Conservation (phyloP, 371 early-diverging fungal genomes). For the Rhizopus delemar region DNA sequence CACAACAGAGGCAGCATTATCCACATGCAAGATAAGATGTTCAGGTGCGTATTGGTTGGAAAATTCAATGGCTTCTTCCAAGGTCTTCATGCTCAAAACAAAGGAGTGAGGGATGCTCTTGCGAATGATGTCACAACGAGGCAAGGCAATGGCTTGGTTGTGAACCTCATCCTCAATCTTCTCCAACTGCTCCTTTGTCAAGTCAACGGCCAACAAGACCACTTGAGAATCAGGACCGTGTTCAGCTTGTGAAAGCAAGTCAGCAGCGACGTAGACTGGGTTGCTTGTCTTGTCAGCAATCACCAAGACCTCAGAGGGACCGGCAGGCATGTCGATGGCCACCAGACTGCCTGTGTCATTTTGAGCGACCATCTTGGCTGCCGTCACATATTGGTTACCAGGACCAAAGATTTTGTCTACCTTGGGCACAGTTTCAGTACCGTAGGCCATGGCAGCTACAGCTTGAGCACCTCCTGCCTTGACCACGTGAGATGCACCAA, state of each 20-base stretch:
- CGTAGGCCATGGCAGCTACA: constrained; percentile 97
- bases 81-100: constrained; percentile 63
- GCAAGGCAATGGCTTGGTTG: constrained; percentile 79
- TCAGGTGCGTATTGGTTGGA: constrained; percentile 97
- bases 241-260: constrained; percentile 95
- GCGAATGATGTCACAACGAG: constrained; percentile 88
- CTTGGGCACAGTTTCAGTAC: constrained; percentile 93
- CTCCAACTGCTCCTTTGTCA: constrained; percentile 63
- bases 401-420: constrained; percentile 99
- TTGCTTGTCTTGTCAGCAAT: constrained; percentile 85
- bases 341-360: constrained; percentile 91
- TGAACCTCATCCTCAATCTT: constrained; percentile 80
- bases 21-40: constrained; percentile 93
- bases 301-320: constrained; percentile 95
- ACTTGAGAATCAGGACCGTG: constrained; percentile 96
- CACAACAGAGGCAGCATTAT: constrained; percentile 68
- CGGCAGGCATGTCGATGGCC: constrained; percentile 98
- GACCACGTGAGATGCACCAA: constrained; percentile 89
- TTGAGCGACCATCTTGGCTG: constrained; percentile 95
- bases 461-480: constrained; percentile 98
- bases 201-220: constrained; percentile 86
- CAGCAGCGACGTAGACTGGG: constrained; percentile 92
- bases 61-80: constrained; percentile 84
- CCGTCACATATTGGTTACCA: constrained; percentile 98
- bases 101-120: constrained; percentile 85